phyloP scores from a whole-genome alignment of 2,329 filamentous ascomycete genomes.

The Colletotrichum sp. region DNA sequence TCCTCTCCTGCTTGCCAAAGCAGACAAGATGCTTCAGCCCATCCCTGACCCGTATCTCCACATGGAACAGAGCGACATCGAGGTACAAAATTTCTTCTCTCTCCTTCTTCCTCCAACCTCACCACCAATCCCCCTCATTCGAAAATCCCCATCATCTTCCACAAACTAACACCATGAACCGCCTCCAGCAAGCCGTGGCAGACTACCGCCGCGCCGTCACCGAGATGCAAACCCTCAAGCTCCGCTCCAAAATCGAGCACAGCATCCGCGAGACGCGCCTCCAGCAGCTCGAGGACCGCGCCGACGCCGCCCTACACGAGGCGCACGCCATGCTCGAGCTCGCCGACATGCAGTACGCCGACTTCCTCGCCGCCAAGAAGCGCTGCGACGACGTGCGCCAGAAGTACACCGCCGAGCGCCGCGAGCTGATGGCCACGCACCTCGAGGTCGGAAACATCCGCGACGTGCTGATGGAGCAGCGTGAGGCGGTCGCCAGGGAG shows the following conservation, averaged over 20 bases:
- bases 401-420: not conserved
- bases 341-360: not conserved
- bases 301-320: not conserved
- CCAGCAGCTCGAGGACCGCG: not conserved
- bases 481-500: not conserved
- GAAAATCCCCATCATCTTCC: accelerated
- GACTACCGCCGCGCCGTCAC: not conserved
- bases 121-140: not conserved
- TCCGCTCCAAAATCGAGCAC: not conserved
- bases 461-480: not conserved
- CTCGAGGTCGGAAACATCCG: not conserved
- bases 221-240: not conserved
- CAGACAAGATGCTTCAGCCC: not conserved
- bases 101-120: not conserved
- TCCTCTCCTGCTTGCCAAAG: not conserved
- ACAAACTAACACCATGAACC: not conserved
- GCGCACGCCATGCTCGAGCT: not conserved
- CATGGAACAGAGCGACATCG: not conserved
- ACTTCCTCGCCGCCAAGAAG: not conserved
- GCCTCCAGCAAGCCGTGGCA: not conserved
- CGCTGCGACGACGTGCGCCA: not conserved
- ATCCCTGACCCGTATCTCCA: not conserved
- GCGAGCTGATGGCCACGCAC: not conserved
- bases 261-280: not conserved
- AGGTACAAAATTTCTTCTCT: not conserved